Base-by-base conservation (phyloP, 176 grass and related monocot genomes). In the Stipa capillata region DNA sequence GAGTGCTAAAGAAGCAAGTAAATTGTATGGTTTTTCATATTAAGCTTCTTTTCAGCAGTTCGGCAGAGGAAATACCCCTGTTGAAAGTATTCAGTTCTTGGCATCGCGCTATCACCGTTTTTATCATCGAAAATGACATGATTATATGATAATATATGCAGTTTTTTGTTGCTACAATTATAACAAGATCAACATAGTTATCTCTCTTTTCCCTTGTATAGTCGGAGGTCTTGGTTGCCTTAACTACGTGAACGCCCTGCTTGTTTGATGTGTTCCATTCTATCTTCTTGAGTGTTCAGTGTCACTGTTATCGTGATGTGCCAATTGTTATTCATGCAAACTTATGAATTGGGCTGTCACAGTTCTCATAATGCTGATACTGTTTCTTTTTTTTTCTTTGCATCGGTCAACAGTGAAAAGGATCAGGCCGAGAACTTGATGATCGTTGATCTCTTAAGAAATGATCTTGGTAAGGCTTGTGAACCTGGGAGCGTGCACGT, bases 371-470 rank as follows among this genome's bases (percentile, higher is more conserved):
- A 70, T 74, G 49, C 40, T 79, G 21, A 21, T 74, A 51, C 1
- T 88, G 4, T 18, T 59, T 71, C 4, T 14, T 5, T 69, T 63
- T 60, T 69, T 50, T 52, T 72, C 24, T 41, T 40, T 83, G 42
- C 48, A 52, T 72, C 87, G 3, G 79, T 78, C 61, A 58, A 43
- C 73, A 95, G 96, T 81, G 96, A 95, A 87, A 99, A 99, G 55
- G 96, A 99, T 45, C 96, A 95, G 81, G 90, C 96, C 54, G 96
- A 99, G 74, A 98, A 95, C 53, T 80, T 98, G 67, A 98, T 98
- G 96, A 98, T 98, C 73, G 96, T 98, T 21, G 96, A 98, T 51
- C 92, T 98, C 50, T 49, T 98, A 72, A 89, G 96, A 84, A 99
- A 99, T 18, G 96, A 99, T 48, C 80, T 95, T 28, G 92, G 96